A percentile compares a stretch with the other conserved stretches of the same genome.
phyloP scores from a whole-genome alignment of 495 filamentous ascomycete genomes.

The Cairneyella variabilis region DNA sequence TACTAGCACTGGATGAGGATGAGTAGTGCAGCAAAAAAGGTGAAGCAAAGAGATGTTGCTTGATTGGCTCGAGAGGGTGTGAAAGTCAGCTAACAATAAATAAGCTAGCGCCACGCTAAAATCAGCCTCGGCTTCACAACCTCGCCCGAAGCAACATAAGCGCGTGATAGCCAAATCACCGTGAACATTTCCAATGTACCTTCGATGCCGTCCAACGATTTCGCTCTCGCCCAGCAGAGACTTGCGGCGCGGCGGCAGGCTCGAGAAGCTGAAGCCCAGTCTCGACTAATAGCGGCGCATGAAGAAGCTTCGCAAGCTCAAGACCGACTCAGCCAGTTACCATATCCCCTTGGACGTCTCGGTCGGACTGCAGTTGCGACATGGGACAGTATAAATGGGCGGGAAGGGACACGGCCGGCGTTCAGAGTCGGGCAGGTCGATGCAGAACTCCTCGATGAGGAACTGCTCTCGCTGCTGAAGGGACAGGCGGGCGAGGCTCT shows the following conservation, averaged over 20 bases:
- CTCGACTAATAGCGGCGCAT: conserved; percentile 51
- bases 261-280: conserved; percentile 58
- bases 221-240: conserved; percentile 81
- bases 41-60: too few species aligned
- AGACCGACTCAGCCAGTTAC: conserved; percentile 52
- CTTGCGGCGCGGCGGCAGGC: conserved; percentile 72
- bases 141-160: neutral
- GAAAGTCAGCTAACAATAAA: too few species aligned
- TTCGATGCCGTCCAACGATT: conserved; percentile 71
- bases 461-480: conserved; percentile 80
- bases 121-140: conserved; percentile 3
- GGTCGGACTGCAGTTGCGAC: conserved; percentile 51
- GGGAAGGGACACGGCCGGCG: conserved; percentile 75
- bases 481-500: conserved; percentile 85
- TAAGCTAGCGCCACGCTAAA: too few species aligned
- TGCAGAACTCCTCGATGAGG: conserved; percentile 91
- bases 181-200: conserved; percentile 14
- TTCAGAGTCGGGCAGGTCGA: conserved; percentile 97
- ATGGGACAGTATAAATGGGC: conserved; percentile 70
- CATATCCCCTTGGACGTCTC: conserved; percentile 59
- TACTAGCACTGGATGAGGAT: too few species aligned
- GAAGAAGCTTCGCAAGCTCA: conserved; percentile 56
- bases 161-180: neutral
- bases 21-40: too few species aligned
- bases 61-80: too few species aligned